Percentiles rank a stretch among this genome's conserved stretches.
These are phyloP conservation scores for Pichia sp. DNA, from an alignment of 1,139 yeast genomes.

Conservation along the genomic window DNA sequence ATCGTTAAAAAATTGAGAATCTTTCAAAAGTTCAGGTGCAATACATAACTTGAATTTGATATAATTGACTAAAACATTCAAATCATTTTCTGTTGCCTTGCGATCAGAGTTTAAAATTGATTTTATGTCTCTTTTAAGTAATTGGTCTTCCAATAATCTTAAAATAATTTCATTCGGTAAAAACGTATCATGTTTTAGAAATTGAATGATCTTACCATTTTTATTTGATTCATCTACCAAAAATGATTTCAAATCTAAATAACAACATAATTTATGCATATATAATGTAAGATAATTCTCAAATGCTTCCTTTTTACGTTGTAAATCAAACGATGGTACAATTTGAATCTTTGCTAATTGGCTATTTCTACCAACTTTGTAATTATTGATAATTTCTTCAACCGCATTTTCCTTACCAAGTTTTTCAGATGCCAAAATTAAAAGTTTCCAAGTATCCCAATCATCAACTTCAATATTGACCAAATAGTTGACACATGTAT, in stretches of 20 bases:
- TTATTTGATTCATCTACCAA: slow-evolving; percentile 19
- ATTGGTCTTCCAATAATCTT: slow-evolving; percentile 11
- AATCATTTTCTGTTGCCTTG: slow-evolving; percentile 27
- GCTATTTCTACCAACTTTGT: slow-evolving; percentile 45
- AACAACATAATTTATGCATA: slow-evolving; percentile 54
- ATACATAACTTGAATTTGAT: slow-evolving; percentile 38
- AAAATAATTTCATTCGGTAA: background rate
- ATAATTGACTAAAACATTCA: slow-evolving; percentile 42
- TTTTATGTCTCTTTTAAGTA: slow-evolving; percentile 7
- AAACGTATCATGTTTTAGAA: background rate
- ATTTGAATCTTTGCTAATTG: slow-evolving; percentile 49
- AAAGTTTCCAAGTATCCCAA: slow-evolving; percentile 52
- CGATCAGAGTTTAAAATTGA: slow-evolving; percentile 16
- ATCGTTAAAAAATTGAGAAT: slow-evolving; percentile 17
- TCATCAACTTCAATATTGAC: slow-evolving; percentile 46
- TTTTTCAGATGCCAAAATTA: slow-evolving; percentile 38
- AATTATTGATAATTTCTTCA: slow-evolving; percentile 24
- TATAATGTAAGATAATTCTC: slow-evolving; percentile 38
- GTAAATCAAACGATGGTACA: slow-evolving; percentile 26
- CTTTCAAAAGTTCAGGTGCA: slow-evolving; percentile 16
- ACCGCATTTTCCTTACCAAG: slow-evolving; percentile 28
- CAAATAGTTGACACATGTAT: slow-evolving; percentile 33
- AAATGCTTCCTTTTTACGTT: slow-evolving; percentile 20
- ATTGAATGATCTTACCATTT: background rate
- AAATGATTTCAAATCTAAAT: slow-evolving; percentile 40